Evolutionary conservation across 1,284 basidiomycete species (phyloP), one percentile per base, ranked within the genome.

Genomic region (Microstroma glucosiphilum): DNA sequence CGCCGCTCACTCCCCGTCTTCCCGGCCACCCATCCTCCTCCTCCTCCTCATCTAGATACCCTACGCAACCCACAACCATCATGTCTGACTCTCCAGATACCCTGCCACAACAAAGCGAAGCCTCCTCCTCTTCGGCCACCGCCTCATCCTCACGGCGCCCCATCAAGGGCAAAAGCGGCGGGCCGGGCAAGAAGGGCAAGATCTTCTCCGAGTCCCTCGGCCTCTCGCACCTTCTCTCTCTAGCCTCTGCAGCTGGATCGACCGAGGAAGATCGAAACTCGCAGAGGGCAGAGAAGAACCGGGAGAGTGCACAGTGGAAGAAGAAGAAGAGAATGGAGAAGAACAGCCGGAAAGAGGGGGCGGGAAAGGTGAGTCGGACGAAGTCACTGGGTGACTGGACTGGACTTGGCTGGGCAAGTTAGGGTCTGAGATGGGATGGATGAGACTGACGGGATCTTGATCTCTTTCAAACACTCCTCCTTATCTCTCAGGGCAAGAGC

Each of bases 181-280:
- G 30, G 3, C 30, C 43, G 13, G 43, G 43, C 15, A 48, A 48
- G 13, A 17, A 21, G 17, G 43, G 43, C 37, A 59, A 59, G 25
- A 26, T 59, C 41, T 59, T 59, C 43, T 48, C 41, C 17, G 58
- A 59, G 25, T 21, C 43, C 9, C 53, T 53, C n/a, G 58, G 58
- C 37, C 15, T 53, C 6, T 23, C 13, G 25, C 58, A 59, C 40
- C 58, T 59, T 17, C n/a, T 46, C 37, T 21, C 58, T 30, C 58
- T 59, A 17, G 51, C 51, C 21, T 15, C 51, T 15, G n/a, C 51
- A 19, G 51, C 51, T 13, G 51, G 51, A 2, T 19, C 17, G 8
- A 23, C 51, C 15, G 21, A 15, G 13, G 51, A 54, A 23, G 51
- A 17, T 17, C 3, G 15, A 6, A 26, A 54, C 25, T 25, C 21